Evolutionary conservation across 805 yeast species (phyloP).

Genomic region (Candida piceae): DNA sequence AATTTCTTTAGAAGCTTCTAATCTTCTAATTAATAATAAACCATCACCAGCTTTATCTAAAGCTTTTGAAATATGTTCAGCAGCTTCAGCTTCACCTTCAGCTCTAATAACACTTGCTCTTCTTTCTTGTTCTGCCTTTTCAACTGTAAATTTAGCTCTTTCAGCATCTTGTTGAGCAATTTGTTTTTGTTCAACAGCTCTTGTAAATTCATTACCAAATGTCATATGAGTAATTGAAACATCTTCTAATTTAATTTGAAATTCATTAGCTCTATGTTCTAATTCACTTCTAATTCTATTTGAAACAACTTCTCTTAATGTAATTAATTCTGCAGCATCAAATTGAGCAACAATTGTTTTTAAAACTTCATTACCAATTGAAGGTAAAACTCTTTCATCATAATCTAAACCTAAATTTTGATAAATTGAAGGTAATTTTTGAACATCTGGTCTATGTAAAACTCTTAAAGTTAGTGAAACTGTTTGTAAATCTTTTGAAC

Average conservation of each 20-base stretch:
- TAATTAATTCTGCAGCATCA: constrained; percentile 96
- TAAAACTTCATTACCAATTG: constrained; percentile 94
- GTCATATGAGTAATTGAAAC: constrained; percentile 98
- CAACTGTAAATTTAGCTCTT: constrained; percentile 88
- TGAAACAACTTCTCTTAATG: constrained; percentile 94
- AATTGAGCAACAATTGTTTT: constrained; percentile 97
- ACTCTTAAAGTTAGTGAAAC: constrained; percentile 91
- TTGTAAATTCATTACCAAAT: constrained; percentile 93
- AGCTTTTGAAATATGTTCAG: constrained; percentile 91
- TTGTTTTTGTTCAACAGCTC: constrained; percentile 97
- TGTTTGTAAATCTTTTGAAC: constrained; percentile 95
- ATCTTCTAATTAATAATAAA: constrained; percentile 83
- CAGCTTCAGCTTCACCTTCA: constrained; percentile 99
- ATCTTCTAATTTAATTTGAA: constrained; percentile 88
- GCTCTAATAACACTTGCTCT: constrained; percentile 94
- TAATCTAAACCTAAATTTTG: constrained; percentile 90
- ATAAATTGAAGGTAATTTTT: constrained; percentile 76
- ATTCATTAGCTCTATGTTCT: constrained; percentile 76
- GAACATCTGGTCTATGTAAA: constrained; percentile 88
- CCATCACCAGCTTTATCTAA: constrained; percentile 95
- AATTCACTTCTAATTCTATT: constrained; percentile 85
- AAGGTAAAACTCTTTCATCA: constrained; percentile 94
- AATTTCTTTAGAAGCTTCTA: constrained; percentile 95
- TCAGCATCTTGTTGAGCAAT: constrained; percentile 99
- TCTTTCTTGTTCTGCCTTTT: constrained; percentile 95